Evolutionary conservation across 2,329 filamentous ascomycete species (phyloP), one percentile per base, ranked within the genome.

Genomic region (Pseudogymnoascus sp.): DNA sequence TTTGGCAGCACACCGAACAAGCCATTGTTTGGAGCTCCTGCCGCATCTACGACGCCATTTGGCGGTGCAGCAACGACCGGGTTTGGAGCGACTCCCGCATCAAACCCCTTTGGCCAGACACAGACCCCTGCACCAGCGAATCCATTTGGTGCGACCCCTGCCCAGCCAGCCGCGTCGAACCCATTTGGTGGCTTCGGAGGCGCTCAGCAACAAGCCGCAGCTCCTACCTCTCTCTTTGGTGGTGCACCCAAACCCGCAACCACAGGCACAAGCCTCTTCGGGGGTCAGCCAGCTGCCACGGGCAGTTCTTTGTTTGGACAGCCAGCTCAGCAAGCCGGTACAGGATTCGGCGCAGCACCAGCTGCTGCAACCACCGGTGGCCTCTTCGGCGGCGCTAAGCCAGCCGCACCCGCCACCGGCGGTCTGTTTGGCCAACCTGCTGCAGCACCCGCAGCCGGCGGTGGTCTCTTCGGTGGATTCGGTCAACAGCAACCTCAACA

Each of bases 141-240:
- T 43, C 66, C 63, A 21, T 78, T 78, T 66, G 78, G 75, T 33
- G 67, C 72, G 12, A 74, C 76, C 64, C 74, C 78, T 62, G 77
- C 79, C 67, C 75, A 79, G 62, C 76, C 79, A 66, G 63, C 71
- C 12, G 68, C 70, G 33, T 68, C 64, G 28, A 73, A 72, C 35
- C 61, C 73, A 6, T 77, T 77, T 63, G 78, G 78, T n/a, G 72
- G 71, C 18, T 78, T 80, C 63, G 76, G 76, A 33, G 68, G 71
- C 21, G 75, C 75, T 63, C 77, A 79, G 64, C 73, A 78, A 62
- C 76, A 78, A 65, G 72, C 78, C 60, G 60, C 69, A 3, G 69
- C 69, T 60, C 33, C 58, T 23, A 67, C 67, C 18, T 71, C 72
- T n/a, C 64, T 77, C 14, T 78, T 77, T 58, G 77, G 78, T 14